Evolutionary conservation across 495 filamentous ascomycete genomes (phyloP).

Genomic region (Penicillium verhagenii): DNA sequence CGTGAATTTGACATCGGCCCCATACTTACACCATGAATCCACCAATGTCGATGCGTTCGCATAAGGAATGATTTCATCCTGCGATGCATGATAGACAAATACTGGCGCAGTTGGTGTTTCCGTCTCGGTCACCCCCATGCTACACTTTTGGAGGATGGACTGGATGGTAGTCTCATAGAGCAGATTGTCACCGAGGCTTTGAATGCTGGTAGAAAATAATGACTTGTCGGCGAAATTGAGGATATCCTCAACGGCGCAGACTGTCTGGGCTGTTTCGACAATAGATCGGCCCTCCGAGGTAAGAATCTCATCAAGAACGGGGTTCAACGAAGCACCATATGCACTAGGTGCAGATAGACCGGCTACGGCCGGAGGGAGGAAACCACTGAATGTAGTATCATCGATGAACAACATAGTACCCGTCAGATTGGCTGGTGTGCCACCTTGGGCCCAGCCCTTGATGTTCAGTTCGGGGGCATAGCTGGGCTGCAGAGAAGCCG

Average conservation of each 20-base stretch:
- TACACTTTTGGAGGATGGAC: conserved; percentile 20
- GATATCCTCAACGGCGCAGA: conserved; percentile 25
- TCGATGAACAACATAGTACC: conserved; percentile 30
- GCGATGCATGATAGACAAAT: conserved; percentile 33
- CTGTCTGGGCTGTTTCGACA: conserved; percentile 10
- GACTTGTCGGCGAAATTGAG: conserved; percentile 23
- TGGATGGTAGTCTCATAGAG: conserved; percentile 24
- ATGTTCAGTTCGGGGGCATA: conserved; percentile 57
- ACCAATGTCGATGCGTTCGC: conserved; percentile 21
- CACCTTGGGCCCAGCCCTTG: conserved; percentile 50
- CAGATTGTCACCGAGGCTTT: conserved; percentile 24
- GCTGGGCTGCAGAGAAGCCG: conserved; percentile 46
- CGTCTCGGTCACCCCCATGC: conserved; percentile 20
- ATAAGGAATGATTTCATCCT: conserved; percentile 37
- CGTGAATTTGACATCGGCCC: conserved; percentile 31
- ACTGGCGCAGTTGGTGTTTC: conserved; percentile 34
- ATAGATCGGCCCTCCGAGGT: conserved; percentile 18
- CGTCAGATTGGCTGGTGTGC: conserved; percentile 37
- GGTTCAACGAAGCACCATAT: conserved; percentile 28
- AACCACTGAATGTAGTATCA: conserved; percentile 28
- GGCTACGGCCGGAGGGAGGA: conserved; percentile 28
- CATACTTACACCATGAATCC: conserved; percentile 28
- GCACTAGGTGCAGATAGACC: conserved; percentile 29
- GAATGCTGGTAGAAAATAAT: conserved; percentile 22
- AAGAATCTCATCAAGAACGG: conserved; percentile 24